Evolutionary conservation across 2,329 filamentous ascomycete species (phyloP).

Genomic region (Aschersonia sp.): DNA sequence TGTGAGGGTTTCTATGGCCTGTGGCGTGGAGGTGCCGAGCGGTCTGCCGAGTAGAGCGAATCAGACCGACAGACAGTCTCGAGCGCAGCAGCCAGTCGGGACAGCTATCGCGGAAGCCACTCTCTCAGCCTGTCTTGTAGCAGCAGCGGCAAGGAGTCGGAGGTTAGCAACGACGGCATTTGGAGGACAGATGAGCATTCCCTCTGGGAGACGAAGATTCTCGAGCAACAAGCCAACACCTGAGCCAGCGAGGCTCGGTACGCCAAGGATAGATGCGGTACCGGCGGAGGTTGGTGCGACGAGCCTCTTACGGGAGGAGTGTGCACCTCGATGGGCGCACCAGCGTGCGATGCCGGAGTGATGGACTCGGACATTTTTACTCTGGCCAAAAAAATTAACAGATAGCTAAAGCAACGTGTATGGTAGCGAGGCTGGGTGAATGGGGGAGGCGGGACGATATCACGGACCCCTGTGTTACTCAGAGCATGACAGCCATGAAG

Average conservation of each 20-base stretch:
- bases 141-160: slow-evolving; percentile 5
- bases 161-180: slow-evolving; percentile 1
- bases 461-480: no score
- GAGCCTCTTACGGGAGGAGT: no score
- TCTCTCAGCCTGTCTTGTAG: slow-evolving; percentile 6
- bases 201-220: background rate
- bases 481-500: no score
- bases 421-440: no score
- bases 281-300: no score
- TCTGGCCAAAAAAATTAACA: no score
- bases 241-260: background rate
- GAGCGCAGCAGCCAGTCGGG: slow-evolving; percentile 2
- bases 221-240: background rate
- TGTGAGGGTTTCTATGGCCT: slow-evolving; percentile 51
- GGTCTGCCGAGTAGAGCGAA: slow-evolving; percentile 21
- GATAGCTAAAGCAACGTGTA: no score
- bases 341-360: no score
- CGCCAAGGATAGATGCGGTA: no score
- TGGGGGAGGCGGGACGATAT: no score
- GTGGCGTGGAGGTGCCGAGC: slow-evolving; percentile 38
- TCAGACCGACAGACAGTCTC: slow-evolving; percentile 7
- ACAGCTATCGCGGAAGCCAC: slow-evolving; percentile 3
- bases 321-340: no score
- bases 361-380: no score
- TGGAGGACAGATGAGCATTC: background rate